These are phyloP conservation scores for Lasiosphaeria miniovina DNA, from an alignment of 495 filamentous ascomycete genomes.

Conservation along the genomic window DNA sequence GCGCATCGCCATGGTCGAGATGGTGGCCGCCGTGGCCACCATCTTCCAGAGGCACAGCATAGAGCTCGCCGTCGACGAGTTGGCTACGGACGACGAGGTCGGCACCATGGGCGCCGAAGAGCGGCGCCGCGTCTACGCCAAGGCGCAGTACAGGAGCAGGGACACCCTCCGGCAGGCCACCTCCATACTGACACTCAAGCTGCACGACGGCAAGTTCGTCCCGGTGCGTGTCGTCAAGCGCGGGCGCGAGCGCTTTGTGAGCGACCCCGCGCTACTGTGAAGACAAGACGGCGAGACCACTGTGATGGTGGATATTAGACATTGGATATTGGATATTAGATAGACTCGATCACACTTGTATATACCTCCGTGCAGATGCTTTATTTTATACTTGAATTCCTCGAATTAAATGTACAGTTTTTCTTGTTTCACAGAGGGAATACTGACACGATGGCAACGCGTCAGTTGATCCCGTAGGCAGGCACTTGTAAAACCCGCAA, in stretches of 20 bases:
- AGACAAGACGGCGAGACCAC: no score
- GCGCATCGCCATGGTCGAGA: conserved; percentile 75
- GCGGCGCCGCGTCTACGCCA: conserved; percentile 49
- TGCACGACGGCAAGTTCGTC: conserved; percentile 51
- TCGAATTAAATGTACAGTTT: no score
- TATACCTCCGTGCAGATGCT: no score
- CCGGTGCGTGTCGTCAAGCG: conserved; percentile 61
- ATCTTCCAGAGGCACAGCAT: conserved; percentile 63
- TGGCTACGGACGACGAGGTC: conserved; percentile 60
- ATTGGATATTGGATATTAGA: no score
- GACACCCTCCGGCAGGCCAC: conserved; percentile 46
- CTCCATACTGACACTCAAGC: conserved; percentile 60
- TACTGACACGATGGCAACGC: no score
- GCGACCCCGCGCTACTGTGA: conserved; percentile 32
- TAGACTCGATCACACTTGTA: no score
- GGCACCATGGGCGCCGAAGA: conserved; percentile 47
- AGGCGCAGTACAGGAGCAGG: conserved; percentile 49
- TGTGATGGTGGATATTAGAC: no score
- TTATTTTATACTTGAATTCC: no score
- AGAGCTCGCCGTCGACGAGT: conserved; percentile 62
- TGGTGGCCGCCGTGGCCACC: conserved; percentile 63
- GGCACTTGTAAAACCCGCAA: no score
- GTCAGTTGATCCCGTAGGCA: no score
- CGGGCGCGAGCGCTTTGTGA: conserved; percentile 58
- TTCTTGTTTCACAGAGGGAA: no score